phyloP scores from a whole-genome alignment of 129 eudicot genomes.

The Deinandra increscens region DNA sequence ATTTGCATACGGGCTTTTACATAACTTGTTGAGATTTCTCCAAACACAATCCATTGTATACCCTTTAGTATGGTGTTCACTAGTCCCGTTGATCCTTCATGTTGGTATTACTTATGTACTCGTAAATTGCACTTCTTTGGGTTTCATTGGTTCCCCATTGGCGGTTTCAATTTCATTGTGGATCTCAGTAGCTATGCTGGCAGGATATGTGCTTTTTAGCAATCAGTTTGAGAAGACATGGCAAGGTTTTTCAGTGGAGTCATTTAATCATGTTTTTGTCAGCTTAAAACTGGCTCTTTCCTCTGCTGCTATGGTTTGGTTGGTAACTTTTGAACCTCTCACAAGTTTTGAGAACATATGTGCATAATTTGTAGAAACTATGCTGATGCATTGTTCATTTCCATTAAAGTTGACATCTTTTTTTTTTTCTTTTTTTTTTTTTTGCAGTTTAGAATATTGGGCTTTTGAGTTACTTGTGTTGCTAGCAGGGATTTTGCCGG shows the following conservation, averaged over 20 bases:
- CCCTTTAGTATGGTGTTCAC: conserved; percentile 61
- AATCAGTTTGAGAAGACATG: conserved; percentile 54
- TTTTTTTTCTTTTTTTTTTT: not conserved
- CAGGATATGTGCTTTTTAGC: conserved; percentile 37
- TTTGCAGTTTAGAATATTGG: conserved; percentile 75
- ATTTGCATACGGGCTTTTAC: conserved; percentile 58
- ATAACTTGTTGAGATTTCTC: conserved; percentile 73
- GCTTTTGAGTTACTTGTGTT: conserved; percentile 86
- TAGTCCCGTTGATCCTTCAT: conserved; percentile 55
- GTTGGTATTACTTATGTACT: conserved; percentile 49
- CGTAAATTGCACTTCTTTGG: conserved; percentile 51
- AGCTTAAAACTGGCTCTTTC: conserved; percentile 76
- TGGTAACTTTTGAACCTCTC: conserved; percentile 1
- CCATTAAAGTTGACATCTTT: conserved; percentile 1
- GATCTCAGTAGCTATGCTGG: conserved; percentile 57
- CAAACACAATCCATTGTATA: conserved; percentile 70
- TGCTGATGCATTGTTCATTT: not conserved
- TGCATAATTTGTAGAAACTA: not conserved
- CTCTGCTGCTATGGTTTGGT: conserved; percentile 96
- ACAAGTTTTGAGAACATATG: not conserved
- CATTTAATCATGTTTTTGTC: conserved; percentile 35
- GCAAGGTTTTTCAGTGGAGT: conserved; percentile 63
- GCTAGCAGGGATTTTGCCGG: conserved; percentile 74
- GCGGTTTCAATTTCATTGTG: conserved; percentile 68
- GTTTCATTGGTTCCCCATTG: conserved; percentile 55